Evolutionary conservation across 768 basidiomycete genomes (phyloP), one percentile per base, ranked within the genome.

Genomic region (Phallus indusiatus): DNA sequence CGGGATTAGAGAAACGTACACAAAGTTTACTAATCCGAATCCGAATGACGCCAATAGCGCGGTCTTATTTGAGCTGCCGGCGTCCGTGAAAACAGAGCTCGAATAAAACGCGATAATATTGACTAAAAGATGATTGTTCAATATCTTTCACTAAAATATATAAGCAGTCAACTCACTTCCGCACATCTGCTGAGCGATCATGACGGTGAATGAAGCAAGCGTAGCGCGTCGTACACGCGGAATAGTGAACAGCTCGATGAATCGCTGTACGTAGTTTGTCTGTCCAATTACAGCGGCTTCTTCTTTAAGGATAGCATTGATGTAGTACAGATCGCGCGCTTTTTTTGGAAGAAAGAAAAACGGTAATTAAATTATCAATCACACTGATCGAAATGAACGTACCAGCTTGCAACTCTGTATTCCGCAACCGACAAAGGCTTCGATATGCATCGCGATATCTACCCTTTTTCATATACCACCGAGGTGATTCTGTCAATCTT

Each of bases 11-110:
- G 16, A 20, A 83, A 42, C 83, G 56, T 85, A 84, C 3, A 83
- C 14, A 74, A 78, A 86, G 63, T 86, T 86, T 47, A 85, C 73
- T 33, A 81, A 68, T 53, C 86, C 87, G 62, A 83, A 89, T 1
- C 86, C 87, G 67, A 80, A 77, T 0, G 84, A 85, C 0, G 83
- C 81, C 10, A 82, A 70, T 79, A 81, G 78, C 53, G 80, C 78
- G 3, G 11, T 53, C 22, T 66, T 55, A 4, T 59, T 49, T 21
- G 65, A 56, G 63, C 67, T 71, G 5, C 72, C 72, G 4, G 69
- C 72, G 36, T 73, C 63, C 14, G 61, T 61, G 63, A 76, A 76
- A 57, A 76, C 71, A 24, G 73, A 72, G 8, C 70, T 70, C 17
- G 68, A 69, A 68, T 75, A 74, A 67, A 73, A 75, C 10, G 72